Evolutionary conservation across 2,329 filamentous ascomycete genomes (phyloP).

Genomic region (Grosmannia clavigera): DNA sequence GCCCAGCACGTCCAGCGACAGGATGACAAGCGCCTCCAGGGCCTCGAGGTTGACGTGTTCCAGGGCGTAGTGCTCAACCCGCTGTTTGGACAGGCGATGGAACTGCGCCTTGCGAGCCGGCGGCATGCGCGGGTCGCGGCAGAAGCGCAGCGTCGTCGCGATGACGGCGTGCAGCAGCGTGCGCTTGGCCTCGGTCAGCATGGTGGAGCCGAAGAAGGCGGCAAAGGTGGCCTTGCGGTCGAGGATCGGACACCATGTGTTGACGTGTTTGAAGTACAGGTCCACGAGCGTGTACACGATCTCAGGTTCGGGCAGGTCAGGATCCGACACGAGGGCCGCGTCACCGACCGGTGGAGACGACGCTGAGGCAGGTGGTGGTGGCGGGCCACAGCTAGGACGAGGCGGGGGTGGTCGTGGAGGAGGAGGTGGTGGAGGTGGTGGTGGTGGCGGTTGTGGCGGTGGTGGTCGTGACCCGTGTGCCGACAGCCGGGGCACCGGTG

Average conservation of each 20-base stretch:
- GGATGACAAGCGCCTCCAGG: constrained; percentile 73
- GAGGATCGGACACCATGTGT: constrained; percentile 78
- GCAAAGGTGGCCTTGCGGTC: constrained; percentile 74
- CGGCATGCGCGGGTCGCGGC: constrained; percentile 60
- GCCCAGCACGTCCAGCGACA: constrained; percentile 73
- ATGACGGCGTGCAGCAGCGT: constrained; percentile 81
- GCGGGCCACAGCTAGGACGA: no score
- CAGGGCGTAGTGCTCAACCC: constrained; percentile 74
- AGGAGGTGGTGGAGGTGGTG: no score
- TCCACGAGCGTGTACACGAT: constrained; percentile 61
- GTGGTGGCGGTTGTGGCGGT: no score
- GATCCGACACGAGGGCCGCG: constrained; percentile 38
- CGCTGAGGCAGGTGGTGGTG: not conserved
- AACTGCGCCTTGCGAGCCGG: constrained; percentile 61
- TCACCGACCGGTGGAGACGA: constrained; percentile 19
- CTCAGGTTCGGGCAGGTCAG: constrained; percentile 63
- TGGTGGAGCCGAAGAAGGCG: constrained; percentile 63
- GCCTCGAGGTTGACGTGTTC: constrained; percentile 83
- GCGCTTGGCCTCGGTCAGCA: constrained; percentile 67
- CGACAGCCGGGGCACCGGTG: not conserved
- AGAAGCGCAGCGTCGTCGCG: constrained; percentile 75
- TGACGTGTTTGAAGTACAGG: constrained; percentile 68
- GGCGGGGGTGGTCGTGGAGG: no score
- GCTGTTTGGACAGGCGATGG: constrained; percentile 70
- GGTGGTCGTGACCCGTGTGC: not conserved